Evolutionary conservation across 768 basidiomycete species (phyloP), one percentile per base, ranked within the genome.

Genomic region (Tephrocybe rancida): DNA sequence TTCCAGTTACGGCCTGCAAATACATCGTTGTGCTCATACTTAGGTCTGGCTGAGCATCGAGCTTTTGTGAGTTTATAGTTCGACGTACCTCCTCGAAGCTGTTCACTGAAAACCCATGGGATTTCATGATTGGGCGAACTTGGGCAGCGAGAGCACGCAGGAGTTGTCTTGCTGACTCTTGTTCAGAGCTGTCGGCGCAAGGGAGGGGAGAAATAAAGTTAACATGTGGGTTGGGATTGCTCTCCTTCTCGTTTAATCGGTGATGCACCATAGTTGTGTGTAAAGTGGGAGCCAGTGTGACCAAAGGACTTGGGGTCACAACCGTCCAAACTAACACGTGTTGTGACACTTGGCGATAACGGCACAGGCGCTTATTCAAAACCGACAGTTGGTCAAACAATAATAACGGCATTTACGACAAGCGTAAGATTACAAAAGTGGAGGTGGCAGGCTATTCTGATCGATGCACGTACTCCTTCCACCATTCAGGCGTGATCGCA

Each of bases 1-100:
- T 91, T 90, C 91, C 91, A 94, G 64, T 92, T 93, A 44, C 91
- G 77, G 1, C 91, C 92, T 4, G 85, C 81, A 67, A 93, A 93
- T 5, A 93, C 88, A 13, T 59, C 62, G 64, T 93, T 93, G 62
- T 82, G 79, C 63, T 91, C 86, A 59, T 93, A 92, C 90, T 92
- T 50, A 38, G 16, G 8, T 7, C 1, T n/a, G 21, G 43, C 10
- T 5, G 35, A 16, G 26, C 22, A 30, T 13, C n/a, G 9, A 39
- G 9, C 18, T 26, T 37, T 5, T 35, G 35, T n/a, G 38, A 27
- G 34, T 46, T 26, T 3, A 30, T 16, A 32, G n/a, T 10, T n/a
- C 37, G 32, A 50, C 42, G 66, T 62, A 89, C 91, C 83, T 93
- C 91, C 71, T 92, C 91, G 14, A 93, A 73, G 56, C 85, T 88